Base-by-base conservation (phyloP, 176 grass and related monocot species). In the Bothriochloa decipiens region DNA sequence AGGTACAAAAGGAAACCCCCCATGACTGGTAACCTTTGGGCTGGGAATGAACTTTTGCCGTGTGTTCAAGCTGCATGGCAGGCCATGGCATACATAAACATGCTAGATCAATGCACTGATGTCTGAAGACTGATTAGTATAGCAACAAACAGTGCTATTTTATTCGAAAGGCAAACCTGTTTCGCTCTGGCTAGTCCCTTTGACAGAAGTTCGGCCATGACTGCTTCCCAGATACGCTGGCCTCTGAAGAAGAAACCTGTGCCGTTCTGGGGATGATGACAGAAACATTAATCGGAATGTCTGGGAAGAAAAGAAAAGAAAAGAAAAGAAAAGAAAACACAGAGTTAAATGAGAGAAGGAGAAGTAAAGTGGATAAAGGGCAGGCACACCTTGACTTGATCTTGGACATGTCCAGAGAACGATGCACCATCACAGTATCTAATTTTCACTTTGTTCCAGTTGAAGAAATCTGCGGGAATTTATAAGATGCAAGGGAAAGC, bases 361-460 rank as follows among this genome's bases (percentile, higher is more conserved):
- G 10, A 84, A 45, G 64, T 28, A 61, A 81, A 36, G 68, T 0
- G 39, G 9, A 1, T 17, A 41, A 27, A 47, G 39, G 29, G 16
- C 70, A 2, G 18, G 43, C 71, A 3, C 25, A 90, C 90, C 90
- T 88, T 87, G 32, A 79, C 10, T 84, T 92, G 81, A 78, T 78
- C 82, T 68, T 92, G 72, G 7, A 85, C 89, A 57, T 93, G 58
- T 32, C 95, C 95, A 68, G 91, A 89, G 63, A 91, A 97, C 37
- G 95, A 93, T 4, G 92, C 95, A 68, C 95, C 95, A 27, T 98
- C 95, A 47, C 96, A 98, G 46, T 95, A 98, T 50, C 89, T 90
- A 70, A 98, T 76, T 66, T 91, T 98, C 26, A 95, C 96, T 85
- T 91, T 98, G 52, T 98, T 98, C 96, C 96, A 98, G 52, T 92